Conservation (phyloP, 2,329 filamentous ascomycete species). For the Ascochyta rabiei region DNA sequence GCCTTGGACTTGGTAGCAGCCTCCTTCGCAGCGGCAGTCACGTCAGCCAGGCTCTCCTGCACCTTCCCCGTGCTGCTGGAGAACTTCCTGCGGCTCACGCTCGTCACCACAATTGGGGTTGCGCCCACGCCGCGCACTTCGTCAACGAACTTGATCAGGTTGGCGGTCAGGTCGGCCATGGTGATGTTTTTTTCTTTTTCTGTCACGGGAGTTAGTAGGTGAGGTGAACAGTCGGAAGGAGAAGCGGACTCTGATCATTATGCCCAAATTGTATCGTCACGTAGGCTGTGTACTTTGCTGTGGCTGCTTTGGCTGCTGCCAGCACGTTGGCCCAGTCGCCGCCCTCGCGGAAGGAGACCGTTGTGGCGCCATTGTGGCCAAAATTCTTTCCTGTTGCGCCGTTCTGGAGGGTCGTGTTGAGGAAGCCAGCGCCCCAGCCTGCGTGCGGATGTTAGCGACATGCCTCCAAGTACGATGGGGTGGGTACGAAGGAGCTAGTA, state of each 20-base stretch:
- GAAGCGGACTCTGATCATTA: slow-evolving; percentile 64
- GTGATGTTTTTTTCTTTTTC: slow-evolving; percentile 52
- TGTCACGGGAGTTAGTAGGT: no score
- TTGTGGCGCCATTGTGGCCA: slow-evolving; percentile 61
- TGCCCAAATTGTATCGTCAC: slow-evolving; percentile 67
- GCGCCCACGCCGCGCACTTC: slow-evolving; percentile 41
- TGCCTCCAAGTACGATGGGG: no score
- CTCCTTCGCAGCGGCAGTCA: slow-evolving; percentile 53
- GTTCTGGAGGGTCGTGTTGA: slow-evolving; percentile 53
- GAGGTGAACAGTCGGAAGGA: no score
- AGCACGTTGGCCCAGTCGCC: slow-evolving; percentile 61
- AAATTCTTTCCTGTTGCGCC: slow-evolving; percentile 61
- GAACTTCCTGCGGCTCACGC: slow-evolving; percentile 59
- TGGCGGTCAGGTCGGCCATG: slow-evolving; percentile 55
- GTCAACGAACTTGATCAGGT: slow-evolving; percentile 53
- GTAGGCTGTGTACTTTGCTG: slow-evolving; percentile 51
- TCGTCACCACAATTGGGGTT: slow-evolving; percentile 57
- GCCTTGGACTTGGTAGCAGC: slow-evolving; percentile 52
- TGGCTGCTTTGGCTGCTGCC: slow-evolving; percentile 43
- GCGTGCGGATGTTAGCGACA: slow-evolving; percentile 6
- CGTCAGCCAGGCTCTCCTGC: slow-evolving; percentile 53
- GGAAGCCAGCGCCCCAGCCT: slow-evolving; percentile 64
- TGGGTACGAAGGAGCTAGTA: no score
- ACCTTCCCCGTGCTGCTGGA: slow-evolving; percentile 47
- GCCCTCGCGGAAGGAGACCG: slow-evolving; percentile 58